Evolutionary conservation across 257 asterid genomes (phyloP).

Genomic region (Przewalskia tangutica): DNA sequence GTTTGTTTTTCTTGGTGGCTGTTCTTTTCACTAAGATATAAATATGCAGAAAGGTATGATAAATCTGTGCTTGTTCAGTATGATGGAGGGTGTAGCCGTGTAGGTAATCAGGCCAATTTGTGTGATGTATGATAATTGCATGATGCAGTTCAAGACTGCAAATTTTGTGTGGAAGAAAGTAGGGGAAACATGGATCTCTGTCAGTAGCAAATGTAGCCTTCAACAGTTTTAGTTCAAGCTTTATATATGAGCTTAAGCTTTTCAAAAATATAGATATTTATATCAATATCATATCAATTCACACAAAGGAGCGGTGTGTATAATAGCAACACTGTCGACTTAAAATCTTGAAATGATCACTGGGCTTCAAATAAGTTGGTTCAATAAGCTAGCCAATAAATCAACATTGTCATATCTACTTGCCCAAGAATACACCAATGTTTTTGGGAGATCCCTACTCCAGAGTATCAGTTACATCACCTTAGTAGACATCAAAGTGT

Average conservation of each 20-base stretch:
- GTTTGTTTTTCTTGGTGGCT: not conserved
- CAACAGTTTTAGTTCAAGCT: not conserved
- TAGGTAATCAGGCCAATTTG: slow-evolving; percentile 31
- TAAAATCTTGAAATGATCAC: not conserved
- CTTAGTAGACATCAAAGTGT: not conserved
- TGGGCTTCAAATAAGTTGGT: not conserved
- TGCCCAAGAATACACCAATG: not conserved
- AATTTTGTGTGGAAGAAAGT: not conserved
- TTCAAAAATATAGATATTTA: not conserved
- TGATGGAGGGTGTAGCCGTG: slow-evolving; percentile 15
- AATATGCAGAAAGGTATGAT: not conserved
- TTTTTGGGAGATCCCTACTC: not conserved
- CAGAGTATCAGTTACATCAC: not conserved
- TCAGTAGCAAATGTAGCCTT: not conserved
- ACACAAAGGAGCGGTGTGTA: not conserved
- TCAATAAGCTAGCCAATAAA: not conserved
- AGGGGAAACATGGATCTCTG: not conserved
- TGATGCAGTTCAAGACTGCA: not conserved
- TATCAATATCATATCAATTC: not conserved
- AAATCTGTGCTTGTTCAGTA: slow-evolving; percentile 2
- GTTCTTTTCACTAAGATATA: slow-evolving; percentile 15
- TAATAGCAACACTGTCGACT: not conserved
- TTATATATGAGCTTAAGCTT: not conserved
- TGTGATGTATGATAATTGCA: slow-evolving; percentile 14
- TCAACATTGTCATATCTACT: not conserved